Conservation (phyloP, 2,329 filamentous ascomycete species). For the Pleomassaria siparia region DNA sequence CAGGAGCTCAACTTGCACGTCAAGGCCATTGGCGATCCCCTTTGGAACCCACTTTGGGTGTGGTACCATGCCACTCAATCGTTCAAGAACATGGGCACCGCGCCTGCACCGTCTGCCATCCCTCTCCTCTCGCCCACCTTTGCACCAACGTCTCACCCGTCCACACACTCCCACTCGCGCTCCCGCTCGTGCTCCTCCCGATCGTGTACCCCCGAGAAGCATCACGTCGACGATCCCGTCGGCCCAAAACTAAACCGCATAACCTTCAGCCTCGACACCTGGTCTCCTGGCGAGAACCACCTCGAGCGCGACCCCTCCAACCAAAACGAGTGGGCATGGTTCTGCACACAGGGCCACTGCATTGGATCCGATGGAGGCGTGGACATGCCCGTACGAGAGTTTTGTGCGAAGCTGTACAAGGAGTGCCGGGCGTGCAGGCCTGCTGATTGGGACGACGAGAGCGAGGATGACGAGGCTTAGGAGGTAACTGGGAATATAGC, state of each 20-base stretch:
- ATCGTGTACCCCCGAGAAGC: constrained; percentile 3
- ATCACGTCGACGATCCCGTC: constrained; percentile 3
- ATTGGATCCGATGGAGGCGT: constrained; percentile 22
- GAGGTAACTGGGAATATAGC: not conserved
- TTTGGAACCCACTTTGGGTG: constrained; percentile 45
- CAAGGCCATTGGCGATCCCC: constrained; percentile 39
- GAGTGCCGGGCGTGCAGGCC: constrained; percentile 27
- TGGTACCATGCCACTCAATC: constrained; percentile 40
- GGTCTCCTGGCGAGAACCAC: constrained; percentile 40
- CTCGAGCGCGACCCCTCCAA: constrained; percentile 23
- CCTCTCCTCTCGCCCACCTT: not conserved
- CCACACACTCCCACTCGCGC: not conserved
- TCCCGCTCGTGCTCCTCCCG: not conserved
- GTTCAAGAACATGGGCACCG: constrained; percentile 33
- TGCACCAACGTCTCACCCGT: not conserved
- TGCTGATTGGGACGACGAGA: constrained; percentile 12
- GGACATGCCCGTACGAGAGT: constrained; percentile 31
- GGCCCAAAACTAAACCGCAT: constrained; percentile 32
- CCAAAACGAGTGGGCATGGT: constrained; percentile 36
- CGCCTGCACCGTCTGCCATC: not conserved
- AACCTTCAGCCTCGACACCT: constrained; percentile 39
- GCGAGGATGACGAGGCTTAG: constrained; percentile 9
- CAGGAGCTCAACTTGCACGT: constrained; percentile 28
- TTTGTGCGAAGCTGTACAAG: constrained; percentile 32
- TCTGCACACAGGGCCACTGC: constrained; percentile 30